A percentile compares a stretch with the other conserved stretches of the same genome.
phyloP scores from a whole-genome alignment of 2,329 filamentous ascomycete genomes.

The Verticillium dahliae region DNA sequence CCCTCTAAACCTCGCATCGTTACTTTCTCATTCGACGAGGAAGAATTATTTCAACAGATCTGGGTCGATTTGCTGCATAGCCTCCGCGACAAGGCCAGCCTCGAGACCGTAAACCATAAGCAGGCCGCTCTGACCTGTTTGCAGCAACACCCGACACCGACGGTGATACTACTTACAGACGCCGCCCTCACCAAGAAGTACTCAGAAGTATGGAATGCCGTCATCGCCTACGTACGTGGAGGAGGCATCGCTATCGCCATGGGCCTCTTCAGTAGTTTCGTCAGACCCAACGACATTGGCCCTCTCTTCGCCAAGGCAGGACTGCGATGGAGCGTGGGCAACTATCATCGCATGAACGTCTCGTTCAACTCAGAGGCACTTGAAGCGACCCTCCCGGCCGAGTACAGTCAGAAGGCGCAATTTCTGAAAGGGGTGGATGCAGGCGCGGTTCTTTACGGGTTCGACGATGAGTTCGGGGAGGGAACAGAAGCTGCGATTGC shows the following conservation, averaged over 20 bases:
- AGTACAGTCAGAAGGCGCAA: conserved; percentile 19
- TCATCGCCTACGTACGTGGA: conserved; percentile 10
- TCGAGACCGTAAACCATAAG: too few species aligned
- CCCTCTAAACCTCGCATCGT: too few species aligned
- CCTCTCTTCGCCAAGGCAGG: conserved; percentile 15
- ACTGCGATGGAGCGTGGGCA: conserved; percentile 15
- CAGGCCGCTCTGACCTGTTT: too few species aligned
- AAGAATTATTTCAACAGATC: too few species aligned
- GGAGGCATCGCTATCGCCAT: conserved; percentile 11
- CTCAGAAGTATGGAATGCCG: conserved; percentile 6
- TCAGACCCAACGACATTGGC: conserved; percentile 1
- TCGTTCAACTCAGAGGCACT: conserved; percentile 12
- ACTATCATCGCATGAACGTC: conserved; percentile 14
- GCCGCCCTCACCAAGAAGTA: too few species aligned
- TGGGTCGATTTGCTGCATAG: too few species aligned
- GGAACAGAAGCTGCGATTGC: conserved; percentile 14
- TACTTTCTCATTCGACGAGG: too few species aligned
- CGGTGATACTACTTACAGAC: too few species aligned
- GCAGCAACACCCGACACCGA: too few species aligned
- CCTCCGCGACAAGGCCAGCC: too few species aligned
- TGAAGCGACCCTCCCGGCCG: conserved; percentile 8
- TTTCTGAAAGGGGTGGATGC: conserved; percentile 15
- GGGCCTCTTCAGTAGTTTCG: conserved; percentile 12
- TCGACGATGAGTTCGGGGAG: conserved; percentile 5
- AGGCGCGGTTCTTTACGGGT: conserved; percentile 17